Percentiles rank a stretch among this genome's conserved stretches.
Conservation (phyloP, 2,329 filamentous ascomycete genomes). For the Penicillium sumatraense region DNA sequence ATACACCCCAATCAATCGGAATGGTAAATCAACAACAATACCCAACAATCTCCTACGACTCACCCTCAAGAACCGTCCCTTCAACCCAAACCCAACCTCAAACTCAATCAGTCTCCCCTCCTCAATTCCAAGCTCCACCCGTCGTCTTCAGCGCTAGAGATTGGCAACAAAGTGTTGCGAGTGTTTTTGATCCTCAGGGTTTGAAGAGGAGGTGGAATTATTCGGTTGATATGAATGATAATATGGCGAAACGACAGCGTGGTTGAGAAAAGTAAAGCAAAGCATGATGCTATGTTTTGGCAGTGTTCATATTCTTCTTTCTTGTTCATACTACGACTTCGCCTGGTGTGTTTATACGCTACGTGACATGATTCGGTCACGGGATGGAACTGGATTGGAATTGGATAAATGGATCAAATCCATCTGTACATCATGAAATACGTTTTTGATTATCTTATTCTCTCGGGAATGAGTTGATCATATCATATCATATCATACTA, state of each 20-base stretch:
- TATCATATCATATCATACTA: too few relatives aligned
- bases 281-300: too few relatives aligned
- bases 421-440: too few relatives aligned
- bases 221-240: constrained; percentile 35
- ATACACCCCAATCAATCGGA: constrained; percentile 30
- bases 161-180: constrained; percentile 55
- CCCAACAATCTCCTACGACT: constrained; percentile 41
- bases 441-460: too few relatives aligned
- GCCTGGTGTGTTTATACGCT: too few relatives aligned
- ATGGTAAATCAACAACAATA: constrained; percentile 18
- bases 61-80: constrained; percentile 33
- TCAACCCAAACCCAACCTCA: constrained; percentile 36
- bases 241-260: constrained; percentile 38
- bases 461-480: too few relatives aligned
- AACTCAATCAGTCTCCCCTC: constrained; percentile 37
- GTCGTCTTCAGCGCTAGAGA: constrained; percentile 50
- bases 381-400: too few relatives aligned
- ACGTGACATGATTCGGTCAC: too few relatives aligned
- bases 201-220: constrained; percentile 51
- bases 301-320: too few relatives aligned
- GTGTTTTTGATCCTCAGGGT: constrained; percentile 52
- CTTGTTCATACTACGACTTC: too few relatives aligned
- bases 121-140: constrained; percentile 37
- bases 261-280: constrained; percentile 27
- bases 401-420: too few relatives aligned